Conservation (phyloP, 371 early-diverging fungal genomes). For the Apophysomyces variabilis region DNA sequence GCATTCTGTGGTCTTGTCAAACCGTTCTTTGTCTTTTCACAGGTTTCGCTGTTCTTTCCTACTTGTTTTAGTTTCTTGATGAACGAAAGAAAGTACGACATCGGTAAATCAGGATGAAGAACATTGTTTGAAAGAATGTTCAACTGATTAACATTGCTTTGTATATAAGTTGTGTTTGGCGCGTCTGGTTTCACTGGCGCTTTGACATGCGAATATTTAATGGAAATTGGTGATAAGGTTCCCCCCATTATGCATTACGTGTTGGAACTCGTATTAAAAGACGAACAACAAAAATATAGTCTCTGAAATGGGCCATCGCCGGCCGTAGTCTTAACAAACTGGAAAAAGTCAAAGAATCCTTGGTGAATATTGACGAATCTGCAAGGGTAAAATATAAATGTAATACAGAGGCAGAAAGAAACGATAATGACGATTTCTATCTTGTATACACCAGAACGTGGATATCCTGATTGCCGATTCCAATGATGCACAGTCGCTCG, state of each 20-base stretch:
- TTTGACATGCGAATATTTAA: background rate
- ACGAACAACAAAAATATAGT: background rate
- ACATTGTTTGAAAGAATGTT: background rate
- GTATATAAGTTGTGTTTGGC: background rate
- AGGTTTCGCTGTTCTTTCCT: background rate
- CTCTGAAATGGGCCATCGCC: background rate
- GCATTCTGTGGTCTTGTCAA: too few relatives aligned
- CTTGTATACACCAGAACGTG: conserved; percentile 23
- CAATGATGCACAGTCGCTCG: conserved; percentile 54
- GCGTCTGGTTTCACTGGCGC: conserved; percentile 4
- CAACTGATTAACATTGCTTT: background rate
- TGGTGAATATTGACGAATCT: conserved; percentile 44
- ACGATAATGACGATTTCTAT: background rate
- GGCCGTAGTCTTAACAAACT: conserved; percentile 3
- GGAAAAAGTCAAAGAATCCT: conserved; percentile 40
- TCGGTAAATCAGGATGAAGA: background rate
- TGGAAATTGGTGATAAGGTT: conserved; percentile 5
- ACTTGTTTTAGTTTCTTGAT: background rate
- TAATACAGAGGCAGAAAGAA: background rate
- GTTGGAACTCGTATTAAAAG: too few relatives aligned
- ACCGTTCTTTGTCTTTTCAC: too few relatives aligned
- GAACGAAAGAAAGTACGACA: conserved; percentile 1
- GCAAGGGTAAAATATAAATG: conserved; percentile 22
- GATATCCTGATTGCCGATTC: conserved; percentile 70
- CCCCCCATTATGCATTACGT: background rate